Evolutionary conservation across 1,284 basidiomycete species (phyloP).

Genomic region (Cystobasidiaceae sp.): DNA sequence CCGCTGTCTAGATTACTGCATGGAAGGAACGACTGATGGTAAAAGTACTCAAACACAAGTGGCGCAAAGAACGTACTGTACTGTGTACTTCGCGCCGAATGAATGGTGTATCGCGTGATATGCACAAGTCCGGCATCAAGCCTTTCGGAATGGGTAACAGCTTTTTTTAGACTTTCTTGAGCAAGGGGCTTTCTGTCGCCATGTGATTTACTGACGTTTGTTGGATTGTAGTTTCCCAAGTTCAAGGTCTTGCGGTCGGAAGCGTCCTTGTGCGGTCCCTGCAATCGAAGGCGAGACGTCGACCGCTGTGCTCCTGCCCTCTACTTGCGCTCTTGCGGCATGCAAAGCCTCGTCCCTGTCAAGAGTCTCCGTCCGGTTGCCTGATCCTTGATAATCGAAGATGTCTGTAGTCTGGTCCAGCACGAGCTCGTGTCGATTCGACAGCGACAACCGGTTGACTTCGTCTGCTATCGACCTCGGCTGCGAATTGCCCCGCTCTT

Average conservation of each 20-base stretch:
- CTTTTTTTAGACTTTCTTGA: no score
- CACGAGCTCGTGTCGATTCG: background rate
- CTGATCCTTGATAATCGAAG: slow-evolving; percentile 15
- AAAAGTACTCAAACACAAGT: no score
- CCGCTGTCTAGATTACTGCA: no score
- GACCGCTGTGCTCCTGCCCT: slow-evolving; percentile 12
- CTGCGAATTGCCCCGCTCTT: background rate
- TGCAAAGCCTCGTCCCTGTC: slow-evolving; percentile 12
- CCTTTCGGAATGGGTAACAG: no score
- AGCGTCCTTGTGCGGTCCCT: slow-evolving; percentile 7
- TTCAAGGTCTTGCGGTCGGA: slow-evolving; percentile 22
- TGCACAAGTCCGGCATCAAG: no score
- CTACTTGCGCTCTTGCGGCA: slow-evolving; percentile 5
- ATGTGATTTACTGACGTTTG: background rate
- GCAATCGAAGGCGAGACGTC: background rate
- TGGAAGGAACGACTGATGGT: no score
- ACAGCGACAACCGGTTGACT: slow-evolving; percentile 9
- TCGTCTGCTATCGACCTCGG: background rate
- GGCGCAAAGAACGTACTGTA: no score
- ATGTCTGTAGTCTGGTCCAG: slow-evolving; percentile 15
- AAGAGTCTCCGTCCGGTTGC: no score
- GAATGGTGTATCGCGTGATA: no score
- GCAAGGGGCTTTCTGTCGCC: no score
- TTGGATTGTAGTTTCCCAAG: slow-evolving; percentile 5
- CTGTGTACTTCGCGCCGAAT: no score